Evolutionary conservation across 345 rosid genomes (phyloP).

Genomic region (Gossypium thurberi): DNA sequence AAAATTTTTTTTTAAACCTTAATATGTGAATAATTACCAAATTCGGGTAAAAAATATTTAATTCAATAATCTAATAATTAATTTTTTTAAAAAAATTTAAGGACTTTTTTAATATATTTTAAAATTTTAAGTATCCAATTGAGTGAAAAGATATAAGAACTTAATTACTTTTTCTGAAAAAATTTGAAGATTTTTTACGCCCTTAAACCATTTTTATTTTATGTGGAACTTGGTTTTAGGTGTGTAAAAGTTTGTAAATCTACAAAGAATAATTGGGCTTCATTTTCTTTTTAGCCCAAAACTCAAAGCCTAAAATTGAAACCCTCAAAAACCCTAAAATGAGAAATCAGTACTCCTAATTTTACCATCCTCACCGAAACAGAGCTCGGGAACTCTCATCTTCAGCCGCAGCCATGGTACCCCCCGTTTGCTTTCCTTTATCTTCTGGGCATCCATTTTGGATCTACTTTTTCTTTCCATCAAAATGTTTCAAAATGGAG

Average conservation of each 20-base stretch:
- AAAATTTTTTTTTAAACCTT: no score
- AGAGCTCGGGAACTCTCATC: neutral
- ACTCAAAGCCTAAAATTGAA: neutral
- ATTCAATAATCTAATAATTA: no score
- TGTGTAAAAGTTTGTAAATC: no score
- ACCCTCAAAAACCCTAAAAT: neutral
- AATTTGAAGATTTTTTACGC: no score
- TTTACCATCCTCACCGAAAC: neutral
- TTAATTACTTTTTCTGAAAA: no score
- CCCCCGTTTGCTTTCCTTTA: neutral
- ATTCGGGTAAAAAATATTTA: no score
- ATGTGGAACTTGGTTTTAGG: no score
- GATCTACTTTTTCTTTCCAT: neutral
- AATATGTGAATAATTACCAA: no score
- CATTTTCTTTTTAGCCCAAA: neutral
- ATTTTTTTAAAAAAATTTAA: no score
- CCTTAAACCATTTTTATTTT: no score
- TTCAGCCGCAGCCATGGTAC: neutral
- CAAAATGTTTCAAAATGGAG: neutral
- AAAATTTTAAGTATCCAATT: no score
- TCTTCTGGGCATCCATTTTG: neutral
- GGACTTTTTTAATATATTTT: fast-evolving
- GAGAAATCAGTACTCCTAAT: neutral
- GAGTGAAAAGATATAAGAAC: no score
- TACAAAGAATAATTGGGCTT: neutral